Evolutionary conservation across 169 alveolate genomes (phyloP).

Genomic region (Theileria orientalis): DNA sequence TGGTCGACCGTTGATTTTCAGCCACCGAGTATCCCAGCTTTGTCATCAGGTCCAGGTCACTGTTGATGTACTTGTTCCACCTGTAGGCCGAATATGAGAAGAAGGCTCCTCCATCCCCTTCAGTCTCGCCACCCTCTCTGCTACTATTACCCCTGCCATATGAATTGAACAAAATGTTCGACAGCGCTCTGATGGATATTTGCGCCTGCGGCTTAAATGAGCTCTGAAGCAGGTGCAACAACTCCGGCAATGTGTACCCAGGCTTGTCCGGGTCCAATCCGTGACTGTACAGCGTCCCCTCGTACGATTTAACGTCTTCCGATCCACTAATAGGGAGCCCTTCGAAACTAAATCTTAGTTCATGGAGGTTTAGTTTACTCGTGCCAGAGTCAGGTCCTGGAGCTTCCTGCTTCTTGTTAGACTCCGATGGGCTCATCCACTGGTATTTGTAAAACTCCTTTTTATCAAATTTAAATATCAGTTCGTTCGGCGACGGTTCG

Average conservation of each 20-base stretch:
- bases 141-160: background rate
- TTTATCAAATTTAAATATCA: constrained; percentile 28
- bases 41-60: constrained; percentile 52
- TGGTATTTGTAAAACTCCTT: constrained; percentile 66
- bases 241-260: constrained; percentile 77
- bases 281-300: constrained; percentile 70
- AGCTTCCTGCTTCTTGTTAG: constrained; percentile 5
- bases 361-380: constrained; percentile 61
- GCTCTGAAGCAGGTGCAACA: constrained; percentile 70
- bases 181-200: constrained; percentile 54
- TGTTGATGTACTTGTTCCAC: constrained; percentile 46
- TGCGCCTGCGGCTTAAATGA: constrained; percentile 70
- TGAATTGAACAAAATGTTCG: constrained; percentile 33
- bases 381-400: constrained; percentile 28
- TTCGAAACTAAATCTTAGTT: constrained; percentile 68
- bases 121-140: background rate
- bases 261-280: constrained; percentile 70
- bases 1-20: background rate
- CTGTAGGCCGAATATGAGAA: constrained; percentile 39
- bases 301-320: constrained; percentile 37
- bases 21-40: constrained; percentile 20
- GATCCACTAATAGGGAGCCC: constrained; percentile 55
- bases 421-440: constrained; percentile 77
- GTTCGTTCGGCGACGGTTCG: background rate
- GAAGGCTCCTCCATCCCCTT: background rate